Evolutionary conservation across 352 stramenopile genomes (phyloP), one percentile per base, ranked within the genome.

Genomic region (Phytopythium cucurbitacearum): DNA sequence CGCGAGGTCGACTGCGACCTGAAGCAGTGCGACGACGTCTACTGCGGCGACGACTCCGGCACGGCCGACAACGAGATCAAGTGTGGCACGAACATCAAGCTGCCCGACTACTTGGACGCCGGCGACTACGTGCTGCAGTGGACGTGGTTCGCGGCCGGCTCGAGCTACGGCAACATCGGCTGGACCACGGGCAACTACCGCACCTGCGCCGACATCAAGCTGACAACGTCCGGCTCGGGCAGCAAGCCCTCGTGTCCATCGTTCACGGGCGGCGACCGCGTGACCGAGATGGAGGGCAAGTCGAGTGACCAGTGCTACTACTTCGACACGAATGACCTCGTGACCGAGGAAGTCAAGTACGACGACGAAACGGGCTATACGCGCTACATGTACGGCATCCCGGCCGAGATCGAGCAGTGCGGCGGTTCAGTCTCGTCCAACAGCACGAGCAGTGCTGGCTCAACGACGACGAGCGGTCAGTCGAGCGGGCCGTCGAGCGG

Each of bases 71-170:
- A 80, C 32, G 60, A 55, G 10, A 80, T 85, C 44, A 57, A 54
- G 12, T 85, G 73, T 11, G 60, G 64, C 6, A 67, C 69, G 46
- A 80, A 71, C n/a, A 69, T 85, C 59, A 77, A 57, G 41, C 62
- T 85, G 0, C 73, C 73, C 0, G 60, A 81, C 48, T 78, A 71
- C 64, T 47, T 80, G 1, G 48, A 56, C 10, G 56, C 67, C 33
- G 73, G 73, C 3, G 73, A 85, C 60, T 85, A 85, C 41, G 72
- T 83, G 37, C 51, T 86, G 48, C 75, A 86, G 53, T 83, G 71
- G 75, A 68, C 69, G 16, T 83, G 75, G 75, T 71, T 79, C 28
- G 56, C 58, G 13, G 72, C 60, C 9, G 75, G 75, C 16, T 80
- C 67, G 41, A 81, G 68, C 47, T 78, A 70, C 47, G 72, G 75